A percentile compares a stretch with the other conserved stretches of the same genome.
phyloP scores from a whole-genome alignment of 306 rosid species.

The Spatholobus suberectus region DNA sequence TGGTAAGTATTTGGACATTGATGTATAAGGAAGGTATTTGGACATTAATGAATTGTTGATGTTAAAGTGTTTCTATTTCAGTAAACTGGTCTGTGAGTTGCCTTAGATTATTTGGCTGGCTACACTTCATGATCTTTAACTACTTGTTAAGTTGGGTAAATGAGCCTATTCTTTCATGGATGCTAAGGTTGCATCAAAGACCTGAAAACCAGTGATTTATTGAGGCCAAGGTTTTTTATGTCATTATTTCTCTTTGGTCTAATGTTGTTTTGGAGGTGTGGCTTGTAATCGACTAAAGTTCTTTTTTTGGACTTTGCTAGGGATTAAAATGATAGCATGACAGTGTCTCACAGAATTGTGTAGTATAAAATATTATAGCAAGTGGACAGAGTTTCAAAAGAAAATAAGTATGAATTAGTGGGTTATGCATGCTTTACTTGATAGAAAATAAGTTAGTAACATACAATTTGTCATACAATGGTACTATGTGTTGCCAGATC shows the following conservation, averaged over 20 bases:
- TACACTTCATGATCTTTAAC: slow-evolving; percentile 10
- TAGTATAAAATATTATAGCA: neutral
- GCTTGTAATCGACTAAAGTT: neutral
- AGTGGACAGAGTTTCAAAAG: too few species aligned
- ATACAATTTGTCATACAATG: too few species aligned
- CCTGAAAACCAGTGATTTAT: slow-evolving; percentile 3
- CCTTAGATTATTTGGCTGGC: neutral
- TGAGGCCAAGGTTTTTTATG: neutral
- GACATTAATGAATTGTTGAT: slow-evolving; percentile 1
- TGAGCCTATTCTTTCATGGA: neutral
- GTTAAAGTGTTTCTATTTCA: slow-evolving; percentile 15
- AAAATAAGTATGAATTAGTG: too few species aligned
- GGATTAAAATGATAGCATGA: slow-evolving; percentile 20
- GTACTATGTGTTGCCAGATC: too few species aligned
- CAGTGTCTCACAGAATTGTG: neutral
- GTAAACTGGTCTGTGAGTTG: neutral
- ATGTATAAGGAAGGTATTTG: too few species aligned
- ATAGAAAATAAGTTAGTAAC: too few species aligned
- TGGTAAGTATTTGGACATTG: too few species aligned
- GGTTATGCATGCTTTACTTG: too few species aligned
- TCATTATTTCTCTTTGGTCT: slow-evolving; percentile 8
- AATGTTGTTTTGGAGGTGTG: slow-evolving; percentile 26
- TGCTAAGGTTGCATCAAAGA: neutral
- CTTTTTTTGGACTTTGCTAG: neutral
- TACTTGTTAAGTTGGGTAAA: neutral